Evolutionary conservation across 2,329 filamentous ascomycete species (phyloP).

Genomic region (Diaporthe australafricana): DNA sequence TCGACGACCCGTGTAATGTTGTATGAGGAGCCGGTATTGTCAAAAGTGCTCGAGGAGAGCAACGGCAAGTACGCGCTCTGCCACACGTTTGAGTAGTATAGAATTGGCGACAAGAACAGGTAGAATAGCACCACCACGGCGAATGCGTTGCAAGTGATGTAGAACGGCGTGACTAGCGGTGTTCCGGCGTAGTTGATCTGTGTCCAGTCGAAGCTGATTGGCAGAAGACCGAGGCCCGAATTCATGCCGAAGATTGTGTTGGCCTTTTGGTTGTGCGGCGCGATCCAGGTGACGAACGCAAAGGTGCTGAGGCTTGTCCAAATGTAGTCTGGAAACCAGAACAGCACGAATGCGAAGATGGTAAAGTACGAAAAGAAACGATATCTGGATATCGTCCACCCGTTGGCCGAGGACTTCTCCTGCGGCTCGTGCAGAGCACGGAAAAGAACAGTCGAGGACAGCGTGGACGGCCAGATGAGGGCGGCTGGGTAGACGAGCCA

Average conservation of each 20-base stretch:
- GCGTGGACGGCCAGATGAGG: constrained; percentile 49
- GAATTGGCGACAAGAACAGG: constrained; percentile 45
- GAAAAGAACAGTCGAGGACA: constrained; percentile 50
- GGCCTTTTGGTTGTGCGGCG: constrained; percentile 38
- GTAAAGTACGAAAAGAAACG: constrained; percentile 50
- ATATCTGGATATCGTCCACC: constrained; percentile 50
- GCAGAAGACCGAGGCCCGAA: constrained; percentile 42
- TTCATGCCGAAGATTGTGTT: constrained; percentile 41
- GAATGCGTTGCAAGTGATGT: constrained; percentile 46
- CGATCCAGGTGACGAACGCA: constrained; percentile 42
- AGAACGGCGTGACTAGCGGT: constrained; percentile 47
- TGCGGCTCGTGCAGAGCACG: constrained; percentile 48
- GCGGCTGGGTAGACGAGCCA: constrained; percentile 50
- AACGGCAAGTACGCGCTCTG: constrained; percentile 48
- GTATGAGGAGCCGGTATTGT: constrained; percentile 47
- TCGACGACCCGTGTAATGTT: constrained; percentile 47
- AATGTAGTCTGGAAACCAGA: constrained; percentile 41
- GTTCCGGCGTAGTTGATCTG: constrained; percentile 46
- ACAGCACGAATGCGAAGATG: constrained; percentile 44
- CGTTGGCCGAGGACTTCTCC: constrained; percentile 45
- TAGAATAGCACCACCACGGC: constrained; percentile 46
- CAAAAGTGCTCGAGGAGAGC: constrained; percentile 45
- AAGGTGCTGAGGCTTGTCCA: constrained; percentile 42
- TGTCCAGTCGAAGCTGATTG: constrained; percentile 49
- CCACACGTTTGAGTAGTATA: constrained; percentile 49